Conservation (phyloP, 257 asterid species). For the Forsythia suspensa region DNA sequence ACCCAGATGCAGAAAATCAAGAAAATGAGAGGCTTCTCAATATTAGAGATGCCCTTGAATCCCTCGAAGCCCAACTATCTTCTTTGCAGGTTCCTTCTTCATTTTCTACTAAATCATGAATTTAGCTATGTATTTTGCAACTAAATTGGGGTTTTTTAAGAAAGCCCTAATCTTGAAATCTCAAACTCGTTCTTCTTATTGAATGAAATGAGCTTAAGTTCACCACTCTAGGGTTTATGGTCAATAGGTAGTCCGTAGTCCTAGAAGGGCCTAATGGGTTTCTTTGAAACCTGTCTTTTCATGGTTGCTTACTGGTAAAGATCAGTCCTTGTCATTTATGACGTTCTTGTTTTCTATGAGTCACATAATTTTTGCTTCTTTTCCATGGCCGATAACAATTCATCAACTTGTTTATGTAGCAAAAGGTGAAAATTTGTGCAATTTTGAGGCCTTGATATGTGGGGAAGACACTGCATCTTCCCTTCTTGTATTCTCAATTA, state of each 20-base stretch:
- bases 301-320: too few relatives aligned
- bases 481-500: neutral
- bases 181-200: conserved; percentile 18
- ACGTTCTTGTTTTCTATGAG: too few relatives aligned
- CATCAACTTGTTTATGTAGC: neutral
- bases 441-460: neutral
- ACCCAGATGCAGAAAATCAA: conserved; percentile 20
- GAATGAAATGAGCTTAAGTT: conserved; percentile 12
- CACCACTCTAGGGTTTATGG: neutral
- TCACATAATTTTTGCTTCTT: too few relatives aligned
- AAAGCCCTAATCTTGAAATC: conserved; percentile 9
- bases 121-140: neutral
- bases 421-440: neutral
- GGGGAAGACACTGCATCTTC: neutral
- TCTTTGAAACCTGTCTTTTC: too few relatives aligned
- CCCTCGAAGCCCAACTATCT: conserved; percentile 78
- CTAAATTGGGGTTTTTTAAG: neutral
- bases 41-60: conserved; percentile 78
- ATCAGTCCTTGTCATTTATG: too few relatives aligned
- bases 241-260: neutral
- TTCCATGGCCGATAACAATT: neutral
- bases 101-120: neutral
- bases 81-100: conserved; percentile 53
- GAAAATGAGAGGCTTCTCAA: conserved; percentile 51
- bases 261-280: neutral